Conservation (phyloP, 345 rosid genomes). For the Orychophragmus violaceus region DNA sequence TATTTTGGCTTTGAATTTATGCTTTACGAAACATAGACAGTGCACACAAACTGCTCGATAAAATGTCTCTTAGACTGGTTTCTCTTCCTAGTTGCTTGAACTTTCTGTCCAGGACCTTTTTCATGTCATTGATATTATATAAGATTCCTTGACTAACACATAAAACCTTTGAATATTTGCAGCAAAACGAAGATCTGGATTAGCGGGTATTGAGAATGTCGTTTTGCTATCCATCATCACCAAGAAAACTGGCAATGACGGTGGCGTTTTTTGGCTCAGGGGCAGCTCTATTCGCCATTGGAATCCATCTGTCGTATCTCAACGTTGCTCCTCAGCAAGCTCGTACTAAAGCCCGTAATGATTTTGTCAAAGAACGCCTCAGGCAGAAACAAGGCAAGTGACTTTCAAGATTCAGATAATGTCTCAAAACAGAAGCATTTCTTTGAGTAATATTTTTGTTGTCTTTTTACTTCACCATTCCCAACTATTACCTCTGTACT, state of each 20-base stretch:
- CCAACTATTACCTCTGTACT: neutral
- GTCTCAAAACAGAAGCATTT: neutral
- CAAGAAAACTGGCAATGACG: slow-evolving; percentile 54
- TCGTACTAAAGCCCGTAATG: slow-evolving; percentile 72
- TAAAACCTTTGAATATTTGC: neutral
- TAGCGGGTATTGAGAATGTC: slow-evolving; percentile 34
- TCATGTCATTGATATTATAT: neutral
- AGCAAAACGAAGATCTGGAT: neutral
- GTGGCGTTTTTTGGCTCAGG: slow-evolving; percentile 55
- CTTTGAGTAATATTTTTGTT: neutral
- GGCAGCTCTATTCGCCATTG: slow-evolving; percentile 45
- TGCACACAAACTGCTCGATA: slow-evolving; percentile 16
- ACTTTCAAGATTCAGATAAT: neutral
- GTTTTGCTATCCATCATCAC: slow-evolving; percentile 56
- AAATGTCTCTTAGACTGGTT: neutral
- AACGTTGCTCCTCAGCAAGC: slow-evolving; percentile 73
- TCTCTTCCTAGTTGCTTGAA: neutral
- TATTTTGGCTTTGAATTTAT: neutral
- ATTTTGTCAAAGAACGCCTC: slow-evolving; percentile 54
- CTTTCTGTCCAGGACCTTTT: neutral
- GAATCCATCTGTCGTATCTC: slow-evolving; percentile 43
- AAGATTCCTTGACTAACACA: neutral
- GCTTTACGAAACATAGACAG: neutral
- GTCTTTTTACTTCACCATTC: neutral
- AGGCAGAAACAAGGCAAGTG: slow-evolving; percentile 49